Evolutionary conservation across 2,329 filamentous ascomycete species (phyloP), one percentile per base, ranked within the genome.

Genomic region (Scorias spongiosa): DNA sequence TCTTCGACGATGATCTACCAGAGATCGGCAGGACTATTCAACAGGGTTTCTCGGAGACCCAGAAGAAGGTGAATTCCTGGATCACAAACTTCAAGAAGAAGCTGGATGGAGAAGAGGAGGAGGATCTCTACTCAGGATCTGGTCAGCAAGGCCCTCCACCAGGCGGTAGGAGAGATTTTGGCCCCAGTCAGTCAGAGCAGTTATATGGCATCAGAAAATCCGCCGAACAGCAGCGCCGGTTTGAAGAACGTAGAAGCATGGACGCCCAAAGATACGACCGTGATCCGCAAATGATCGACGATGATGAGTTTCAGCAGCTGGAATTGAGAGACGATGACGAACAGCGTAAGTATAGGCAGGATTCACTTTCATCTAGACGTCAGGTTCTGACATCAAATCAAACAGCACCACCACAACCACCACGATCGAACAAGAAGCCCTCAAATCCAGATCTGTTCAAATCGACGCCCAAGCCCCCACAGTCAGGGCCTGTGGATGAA

Each of bases 191-290:
- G 51, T 59, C 47, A 48, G 58, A 56, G 53, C 68, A 62, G 53
- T 59, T 59, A 44, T 60, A 64, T 48, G 63, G 61, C 36, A 60
- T 61, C 30, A 50, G 57, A 32, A 58, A 53, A 43, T 55, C 54
- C 28, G 52, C 57, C 8, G 57, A 57, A 28, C 14, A 46, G 43
- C 43, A 56, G 48, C 44, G 53, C 42, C 32, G 32, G 3, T 12
- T 36, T 5, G 39, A 29, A 30, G 43, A 47, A 38, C 60, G 68
- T 53, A 75, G 83, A 54, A 94, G 88, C 60, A 81, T 81, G 36
- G 89, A 96, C 61, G 86, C 88, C 49, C 82, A 88, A 54, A 80
- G 86, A 45, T 98, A 98, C 59, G 91, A 98, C 61, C 87, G 88
- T 26, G 91, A 98, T 60, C 91, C 89, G 28, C 79, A 88, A 58